Evolutionary conservation across 1,284 basidiomycete genomes (phyloP).

Genomic region (Cryptococcus wingfieldii): DNA sequence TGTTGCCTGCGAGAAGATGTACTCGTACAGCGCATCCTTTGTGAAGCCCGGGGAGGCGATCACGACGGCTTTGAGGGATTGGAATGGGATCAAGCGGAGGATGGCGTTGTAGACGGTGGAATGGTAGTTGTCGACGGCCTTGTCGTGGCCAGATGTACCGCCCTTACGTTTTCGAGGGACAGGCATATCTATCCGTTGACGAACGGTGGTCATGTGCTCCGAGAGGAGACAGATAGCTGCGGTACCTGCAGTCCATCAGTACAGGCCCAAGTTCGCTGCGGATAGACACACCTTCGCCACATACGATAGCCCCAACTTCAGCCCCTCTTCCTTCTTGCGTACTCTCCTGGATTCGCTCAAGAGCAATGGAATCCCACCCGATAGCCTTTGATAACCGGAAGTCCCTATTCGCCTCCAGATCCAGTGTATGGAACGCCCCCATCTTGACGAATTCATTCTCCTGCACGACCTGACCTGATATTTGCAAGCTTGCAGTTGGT

Average conservation of each 20-base stretch:
- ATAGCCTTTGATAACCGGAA: slow-evolving; percentile 82
- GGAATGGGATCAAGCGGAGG: slow-evolving; percentile 81
- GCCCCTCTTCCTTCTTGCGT: slow-evolving; percentile 89
- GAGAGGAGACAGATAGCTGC: slow-evolving; percentile 92
- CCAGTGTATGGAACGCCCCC: slow-evolving; percentile 92
- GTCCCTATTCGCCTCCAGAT: slow-evolving; percentile 87
- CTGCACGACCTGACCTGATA: slow-evolving; percentile 80
- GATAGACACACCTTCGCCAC: slow-evolving; percentile 67
- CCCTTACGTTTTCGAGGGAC: slow-evolving; percentile 88
- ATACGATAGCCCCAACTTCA: slow-evolving; percentile 93
- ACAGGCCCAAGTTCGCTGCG: not conserved
- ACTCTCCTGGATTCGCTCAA: slow-evolving; percentile 77
- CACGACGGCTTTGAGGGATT: slow-evolving; percentile 79
- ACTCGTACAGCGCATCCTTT: slow-evolving; percentile 77
- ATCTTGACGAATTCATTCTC: slow-evolving; percentile 91
- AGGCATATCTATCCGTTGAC: slow-evolving; percentile 83
- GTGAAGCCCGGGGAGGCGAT: slow-evolving; percentile 97
- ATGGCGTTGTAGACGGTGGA: slow-evolving; percentile 81
- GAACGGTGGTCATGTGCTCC: slow-evolving; percentile 92
- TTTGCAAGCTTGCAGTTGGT: slow-evolving; percentile 65
- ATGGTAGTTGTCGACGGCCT: slow-evolving; percentile 78
- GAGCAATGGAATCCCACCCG: slow-evolving; percentile 84
- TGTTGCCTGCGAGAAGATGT: slow-evolving; percentile 75
- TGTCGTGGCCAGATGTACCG: slow-evolving; percentile 77
- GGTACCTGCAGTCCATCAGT: slow-evolving; percentile 55